Evolutionary conservation across 2,329 filamentous ascomycete genomes (phyloP).

Genomic region (Mycosphaerelloides madeirae): DNA sequence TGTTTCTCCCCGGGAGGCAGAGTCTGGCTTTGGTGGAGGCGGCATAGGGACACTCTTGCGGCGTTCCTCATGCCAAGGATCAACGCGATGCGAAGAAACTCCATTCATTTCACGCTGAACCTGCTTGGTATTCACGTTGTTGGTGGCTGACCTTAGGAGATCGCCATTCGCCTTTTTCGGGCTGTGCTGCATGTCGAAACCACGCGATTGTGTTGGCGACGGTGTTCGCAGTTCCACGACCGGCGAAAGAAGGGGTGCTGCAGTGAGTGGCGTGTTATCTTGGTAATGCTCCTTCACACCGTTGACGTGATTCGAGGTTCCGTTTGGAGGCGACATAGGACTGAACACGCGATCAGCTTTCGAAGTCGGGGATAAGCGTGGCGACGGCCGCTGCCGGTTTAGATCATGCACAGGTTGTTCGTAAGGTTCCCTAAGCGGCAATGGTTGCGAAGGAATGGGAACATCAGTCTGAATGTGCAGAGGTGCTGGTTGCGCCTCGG

Average conservation of each 20-base stretch:
- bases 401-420: neutral
- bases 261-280: constrained; percentile 13
- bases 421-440: constrained; percentile 2
- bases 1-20: neutral
- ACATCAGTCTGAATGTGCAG: constrained; percentile 13
- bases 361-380: constrained; percentile 15
- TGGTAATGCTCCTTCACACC: constrained; percentile 16
- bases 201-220: constrained; percentile 59
- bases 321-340: constrained; percentile 21
- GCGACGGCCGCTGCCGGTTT: constrained; percentile 3
- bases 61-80: constrained; percentile 22
- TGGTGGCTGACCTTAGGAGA: constrained; percentile 22
- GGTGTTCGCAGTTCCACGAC: constrained; percentile 70
- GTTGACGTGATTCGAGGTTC: constrained; percentile 14
- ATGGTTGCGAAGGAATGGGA: constrained; percentile 2
- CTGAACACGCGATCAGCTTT: constrained; percentile 15
- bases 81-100: neutral
- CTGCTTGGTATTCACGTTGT: constrained; percentile 28
- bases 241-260: constrained; percentile 56
- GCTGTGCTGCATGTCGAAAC: constrained; percentile 39
- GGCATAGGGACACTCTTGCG: constrained; percentile 21
- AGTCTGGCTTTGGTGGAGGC: constrained; percentile 3
- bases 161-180: constrained; percentile 24
- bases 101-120: neutral
- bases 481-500: constrained; percentile 12